phyloP scores from a whole-genome alignment of 257 asterid species.

The Scutellaria barbata region DNA sequence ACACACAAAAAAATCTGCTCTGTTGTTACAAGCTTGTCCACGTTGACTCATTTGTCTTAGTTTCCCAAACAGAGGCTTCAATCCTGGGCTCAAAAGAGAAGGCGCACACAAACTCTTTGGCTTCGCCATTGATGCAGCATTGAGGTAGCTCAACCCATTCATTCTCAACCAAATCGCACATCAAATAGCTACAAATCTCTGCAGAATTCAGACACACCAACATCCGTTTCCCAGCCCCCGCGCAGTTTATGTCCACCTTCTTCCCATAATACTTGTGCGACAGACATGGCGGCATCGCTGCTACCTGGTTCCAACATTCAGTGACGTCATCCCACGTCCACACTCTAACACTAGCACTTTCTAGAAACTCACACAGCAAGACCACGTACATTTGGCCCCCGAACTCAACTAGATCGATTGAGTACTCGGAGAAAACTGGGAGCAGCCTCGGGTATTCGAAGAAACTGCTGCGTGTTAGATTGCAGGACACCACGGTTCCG shows the following conservation, averaged over 20 bases:
- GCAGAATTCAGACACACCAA: conserved; percentile 63
- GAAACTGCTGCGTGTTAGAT: conserved; percentile 45
- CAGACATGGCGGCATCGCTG: conserved; percentile 77
- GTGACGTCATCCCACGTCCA: conserved; percentile 65
- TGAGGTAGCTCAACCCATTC: conserved; percentile 74
- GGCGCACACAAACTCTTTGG: conserved; percentile 63
- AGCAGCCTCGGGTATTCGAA: conserved; percentile 75
- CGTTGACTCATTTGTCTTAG: background rate
- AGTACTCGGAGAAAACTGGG: conserved; percentile 69
- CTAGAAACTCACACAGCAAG: conserved; percentile 71
- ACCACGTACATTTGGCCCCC: conserved; percentile 62
- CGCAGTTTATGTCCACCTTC: conserved; percentile 80
- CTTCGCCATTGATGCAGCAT: conserved; percentile 35
- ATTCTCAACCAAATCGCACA: conserved; percentile 63
- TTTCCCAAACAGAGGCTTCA: conserved; percentile 54
- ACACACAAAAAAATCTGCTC: background rate
- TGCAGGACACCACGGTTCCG: conserved; percentile 70
- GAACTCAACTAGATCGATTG: conserved; percentile 75
- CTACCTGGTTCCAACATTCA: conserved; percentile 60
- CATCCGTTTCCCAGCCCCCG: conserved; percentile 51
- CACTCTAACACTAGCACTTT: conserved; percentile 66
- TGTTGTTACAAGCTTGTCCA: background rate
- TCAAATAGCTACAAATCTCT: conserved; percentile 56
- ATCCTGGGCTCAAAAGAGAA: conserved; percentile 84
- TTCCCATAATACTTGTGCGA: conserved; percentile 68